Evolutionary conservation across 75 land plant species (phyloP).

Genomic region (Pinus albicaulis): DNA sequence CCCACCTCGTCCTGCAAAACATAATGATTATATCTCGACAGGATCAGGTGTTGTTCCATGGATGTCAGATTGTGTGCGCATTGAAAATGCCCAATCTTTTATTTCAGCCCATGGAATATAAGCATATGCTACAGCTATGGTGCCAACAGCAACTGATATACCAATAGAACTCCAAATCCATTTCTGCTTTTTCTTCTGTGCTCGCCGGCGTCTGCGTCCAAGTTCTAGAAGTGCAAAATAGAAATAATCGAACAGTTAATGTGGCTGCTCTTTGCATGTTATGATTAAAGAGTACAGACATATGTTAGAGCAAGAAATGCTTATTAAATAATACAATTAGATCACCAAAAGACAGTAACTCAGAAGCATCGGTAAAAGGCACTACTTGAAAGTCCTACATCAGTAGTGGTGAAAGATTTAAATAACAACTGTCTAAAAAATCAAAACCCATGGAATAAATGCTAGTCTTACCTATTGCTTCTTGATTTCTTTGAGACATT

Average conservation of each 20-base stretch:
- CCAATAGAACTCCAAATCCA: constrained; percentile 68
- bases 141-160: constrained; percentile 50
- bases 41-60: too few species aligned
- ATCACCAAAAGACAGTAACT: constrained; percentile 1
- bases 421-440: background rate
- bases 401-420: background rate
- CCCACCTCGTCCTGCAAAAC: too few species aligned
- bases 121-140: constrained; percentile 46
- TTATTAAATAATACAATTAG: background rate
- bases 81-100: background rate
- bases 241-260: background rate
- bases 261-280: background rate
- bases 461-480: constrained; percentile 60
- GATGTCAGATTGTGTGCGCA: too few species aligned
- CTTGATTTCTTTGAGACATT: constrained; percentile 95
- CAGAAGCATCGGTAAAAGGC: background rate
- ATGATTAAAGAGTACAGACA: background rate
- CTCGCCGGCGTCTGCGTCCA: constrained; percentile 52
- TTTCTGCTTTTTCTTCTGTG: constrained; percentile 49
- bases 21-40: too few species aligned
- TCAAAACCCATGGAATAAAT: background rate
- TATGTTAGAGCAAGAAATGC: background rate
- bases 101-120: constrained; percentile 24
- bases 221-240: constrained; percentile 33
- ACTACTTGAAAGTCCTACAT: background rate